Conservation (phyloP, 192 early-diverging fungal species). For the Neocallimastix lanati region DNA sequence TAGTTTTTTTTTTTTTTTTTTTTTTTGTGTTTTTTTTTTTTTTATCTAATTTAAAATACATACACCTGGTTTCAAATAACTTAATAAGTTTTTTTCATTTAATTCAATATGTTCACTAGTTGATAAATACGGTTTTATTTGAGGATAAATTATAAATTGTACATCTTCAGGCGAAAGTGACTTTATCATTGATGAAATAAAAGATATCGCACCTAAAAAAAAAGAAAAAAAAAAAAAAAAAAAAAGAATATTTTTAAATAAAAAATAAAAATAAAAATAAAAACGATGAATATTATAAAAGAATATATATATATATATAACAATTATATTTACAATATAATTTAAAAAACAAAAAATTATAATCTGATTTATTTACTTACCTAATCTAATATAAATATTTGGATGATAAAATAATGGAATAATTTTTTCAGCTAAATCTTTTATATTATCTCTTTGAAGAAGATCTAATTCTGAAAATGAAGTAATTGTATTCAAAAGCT, state of each 20-base stretch:
- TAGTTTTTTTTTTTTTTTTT: too few species aligned
- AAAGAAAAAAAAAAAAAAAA: constrained; percentile 3
- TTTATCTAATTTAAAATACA: too few species aligned
- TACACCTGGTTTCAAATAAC: constrained; percentile 50
- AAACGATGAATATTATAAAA: too few species aligned
- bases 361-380: too few species aligned
- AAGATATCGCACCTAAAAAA: constrained; percentile 38
- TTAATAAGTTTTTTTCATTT: constrained; percentile 33
- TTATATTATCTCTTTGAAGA: constrained; percentile 52
- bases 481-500: constrained; percentile 64
- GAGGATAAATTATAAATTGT: constrained; percentile 58
- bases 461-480: constrained; percentile 58
- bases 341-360: too few species aligned
- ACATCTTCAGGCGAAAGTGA: constrained; percentile 47
- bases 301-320: too few species aligned
- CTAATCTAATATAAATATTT: constrained; percentile 59
- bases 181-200: constrained; percentile 41
- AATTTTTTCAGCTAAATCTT: constrained; percentile 53
- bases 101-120: constrained; percentile 43
- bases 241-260: constrained; percentile 3
- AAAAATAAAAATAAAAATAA: background rate
- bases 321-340: too few species aligned
- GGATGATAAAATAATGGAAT: constrained; percentile 62
- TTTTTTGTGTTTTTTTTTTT: too few species aligned
- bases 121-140: constrained; percentile 42